Evolutionary conservation across 768 basidiomycete species (phyloP), one percentile per base, ranked within the genome.

Genomic region (Pluteus cervinus): DNA sequence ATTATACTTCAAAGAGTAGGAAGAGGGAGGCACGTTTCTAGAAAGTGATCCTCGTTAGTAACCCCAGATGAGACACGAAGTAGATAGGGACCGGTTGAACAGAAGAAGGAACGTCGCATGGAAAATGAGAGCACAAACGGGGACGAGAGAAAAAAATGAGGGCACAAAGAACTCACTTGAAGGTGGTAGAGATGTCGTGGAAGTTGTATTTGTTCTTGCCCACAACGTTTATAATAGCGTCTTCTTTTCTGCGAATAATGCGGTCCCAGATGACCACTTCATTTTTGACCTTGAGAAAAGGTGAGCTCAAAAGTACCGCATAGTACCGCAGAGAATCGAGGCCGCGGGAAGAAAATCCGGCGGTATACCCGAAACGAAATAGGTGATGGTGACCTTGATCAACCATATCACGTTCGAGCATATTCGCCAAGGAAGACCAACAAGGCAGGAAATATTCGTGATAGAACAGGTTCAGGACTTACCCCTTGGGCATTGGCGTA

Each of bases 201-300:
- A 92, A 81, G 45, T 72, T 70, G 58, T 93, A 94, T 57, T 92
- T 92, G 60, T 88, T 88, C 60, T 80, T 79, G 39, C 70, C 79
- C 24, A 60, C 58, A 41, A 84, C 66, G 39, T 75, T 73, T 35
- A 94, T 61, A 29, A 72, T 56, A 1, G 86, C 86, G 43, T 89
- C 80, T 48, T 80, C 75, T 47, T 81, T 81, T 40, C 82, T 71
- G n/a, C 81, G 77, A 29, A 94, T 72, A 53, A 94, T 93, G 25
- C 85, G 79, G 61, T 94, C 91, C 91, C 91, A 94, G 11, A 93
- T 71, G 24, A 93, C 88, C 4, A 92, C 83, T 14, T 81, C 71
- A 54, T 88, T 88, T 41, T 76, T 66, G 3, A 72, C 68, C 82
- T 84, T 30, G 37, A 48, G 41, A 44, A 47, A n/a, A n/a, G n/a